A percentile compares a stretch with the other conserved stretches of the same genome.
phyloP scores from a whole-genome alignment of 768 basidiomycete genomes.

The Mycena vulgaris region DNA sequence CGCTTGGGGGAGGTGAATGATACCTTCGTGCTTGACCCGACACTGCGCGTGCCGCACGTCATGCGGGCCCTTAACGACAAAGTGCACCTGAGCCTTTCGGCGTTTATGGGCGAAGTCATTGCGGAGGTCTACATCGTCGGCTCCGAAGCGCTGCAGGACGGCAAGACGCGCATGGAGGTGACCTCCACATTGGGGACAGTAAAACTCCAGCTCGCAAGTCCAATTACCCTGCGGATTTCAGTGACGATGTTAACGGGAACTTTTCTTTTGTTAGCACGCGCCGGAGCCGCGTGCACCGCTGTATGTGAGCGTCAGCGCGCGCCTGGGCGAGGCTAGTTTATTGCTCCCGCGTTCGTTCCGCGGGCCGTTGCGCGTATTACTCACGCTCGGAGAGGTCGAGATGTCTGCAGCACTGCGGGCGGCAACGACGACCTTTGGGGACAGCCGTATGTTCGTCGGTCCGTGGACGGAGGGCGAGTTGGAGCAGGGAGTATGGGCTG shows the following conservation, averaged over 20 bases:
- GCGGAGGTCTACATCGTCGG: conserved; percentile 25
- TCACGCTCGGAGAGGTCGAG: conserved; percentile 22
- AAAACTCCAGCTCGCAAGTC: conserved; percentile 13
- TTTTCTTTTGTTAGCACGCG: conserved; percentile 23
- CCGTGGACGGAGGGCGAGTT: conserved; percentile 26
- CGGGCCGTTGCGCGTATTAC: conserved; percentile 24
- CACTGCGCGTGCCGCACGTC: conserved; percentile 20
- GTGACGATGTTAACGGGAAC: background rate
- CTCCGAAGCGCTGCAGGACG: background rate
- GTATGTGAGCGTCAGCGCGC: conserved; percentile 8
- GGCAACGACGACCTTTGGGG: conserved; percentile 10
- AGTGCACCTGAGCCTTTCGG: conserved; percentile 26
- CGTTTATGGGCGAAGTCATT: conserved; percentile 24
- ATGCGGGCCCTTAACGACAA: conserved; percentile 5
- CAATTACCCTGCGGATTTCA: background rate
- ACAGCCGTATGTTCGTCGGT: conserved; percentile 24
- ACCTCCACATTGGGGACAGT: conserved; percentile 20
- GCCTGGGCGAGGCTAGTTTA: conserved; percentile 27
- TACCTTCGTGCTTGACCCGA: conserved; percentile 33
- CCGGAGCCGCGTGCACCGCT: conserved; percentile 27
- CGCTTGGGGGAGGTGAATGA: conserved; percentile 30
- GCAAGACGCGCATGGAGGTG: conserved; percentile 29
- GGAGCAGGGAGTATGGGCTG: conserved; percentile 4
- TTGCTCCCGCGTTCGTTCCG: conserved; percentile 36
- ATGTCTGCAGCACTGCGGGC: conserved; percentile 23